Evolutionary conservation across 768 basidiomycete species (phyloP), one percentile per base, ranked within the genome.

Genomic region (Mycena rosella): DNA sequence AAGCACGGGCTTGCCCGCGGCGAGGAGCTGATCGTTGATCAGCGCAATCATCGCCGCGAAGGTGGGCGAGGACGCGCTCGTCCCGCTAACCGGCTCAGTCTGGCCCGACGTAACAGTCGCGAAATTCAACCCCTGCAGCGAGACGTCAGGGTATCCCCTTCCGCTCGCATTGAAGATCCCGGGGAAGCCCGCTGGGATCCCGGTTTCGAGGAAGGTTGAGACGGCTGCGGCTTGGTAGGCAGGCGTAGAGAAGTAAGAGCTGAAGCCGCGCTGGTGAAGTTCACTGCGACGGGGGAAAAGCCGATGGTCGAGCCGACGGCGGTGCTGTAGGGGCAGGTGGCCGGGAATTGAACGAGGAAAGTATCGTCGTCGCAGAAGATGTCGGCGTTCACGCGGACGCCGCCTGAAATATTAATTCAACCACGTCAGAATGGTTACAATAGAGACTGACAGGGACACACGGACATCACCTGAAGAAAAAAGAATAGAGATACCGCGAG

Each of bases 21-120:
- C 73, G 18, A 82, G 36, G 11, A 81, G 78, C 0, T 78, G 81
- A 36, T 85, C 82, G 49, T 85, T 84, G 42, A 86, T 71, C 71
- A 85, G 78, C 1, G 82, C 74, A 24, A 86, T 73, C 54, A 86
- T 73, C 30, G 76, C 76, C 0, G 84, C 79, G 60, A 88, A 83
- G 0, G 82, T 79, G 0, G 86, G 86, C 13, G 81, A 51, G 0
- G 84, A 38, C 2, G 81, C 80, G 15, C 84, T 85, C 4, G 86
- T 87, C 32, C 87, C 87, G 0, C 63, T 74, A 29, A 79, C 72
- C 2, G 30, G 20, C 1, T 3, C 40, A 0, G 14, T 15, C 0
- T 20, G 7, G 1, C 55, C 55, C 9, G n/a, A 45, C 4, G 2
- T 15, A 3, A 38, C 24, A 13, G 48, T 42, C 15, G 40, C 57